A percentile compares a stretch with the other conserved stretches of the same genome.
Conservation (phyloP, 2,329 filamentous ascomycete species). For the Colletotrichum filicis region DNA sequence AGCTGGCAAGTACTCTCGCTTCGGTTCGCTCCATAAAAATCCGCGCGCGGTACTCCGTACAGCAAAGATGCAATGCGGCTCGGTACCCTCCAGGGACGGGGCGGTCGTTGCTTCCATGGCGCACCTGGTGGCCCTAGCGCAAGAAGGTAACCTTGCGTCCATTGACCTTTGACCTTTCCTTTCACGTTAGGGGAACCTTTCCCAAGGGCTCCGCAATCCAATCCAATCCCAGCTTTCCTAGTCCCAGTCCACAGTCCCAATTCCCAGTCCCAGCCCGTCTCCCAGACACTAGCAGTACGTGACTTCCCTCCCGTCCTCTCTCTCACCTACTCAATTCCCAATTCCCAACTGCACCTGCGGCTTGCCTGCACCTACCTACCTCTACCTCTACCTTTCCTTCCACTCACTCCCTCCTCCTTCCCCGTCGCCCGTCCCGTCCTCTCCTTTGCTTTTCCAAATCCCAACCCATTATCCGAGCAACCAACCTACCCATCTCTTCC, state of each 20-base stretch:
- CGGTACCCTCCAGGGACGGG: not conserved
- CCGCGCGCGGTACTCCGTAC: not conserved
- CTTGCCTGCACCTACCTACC: constrained; percentile 4
- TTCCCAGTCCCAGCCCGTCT: not conserved
- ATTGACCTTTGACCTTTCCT: constrained; percentile 27
- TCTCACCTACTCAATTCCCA: not conserved
- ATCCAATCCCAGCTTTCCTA: constrained; percentile 26
- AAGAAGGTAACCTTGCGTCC: constrained; percentile 28
- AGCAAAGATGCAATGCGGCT: not conserved
- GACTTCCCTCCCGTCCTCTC: not conserved
- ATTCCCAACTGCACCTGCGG: constrained; percentile 4
- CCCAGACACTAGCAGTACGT: not conserved
- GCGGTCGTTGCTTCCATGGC: constrained; percentile 25
- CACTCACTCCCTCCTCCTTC: constrained; percentile 13
- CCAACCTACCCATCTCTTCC: constrained; percentile 28
- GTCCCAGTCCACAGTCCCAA: not conserved
- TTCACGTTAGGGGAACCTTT: constrained; percentile 33
- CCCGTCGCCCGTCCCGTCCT: constrained; percentile 32
- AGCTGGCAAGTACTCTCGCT: constrained; percentile 11
- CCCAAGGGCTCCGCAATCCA: constrained; percentile 30
- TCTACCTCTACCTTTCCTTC: not conserved
- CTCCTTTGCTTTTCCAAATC: constrained; percentile 37
- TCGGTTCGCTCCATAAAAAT: constrained; percentile 6
- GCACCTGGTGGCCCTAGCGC: constrained; percentile 27
- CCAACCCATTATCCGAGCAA: constrained; percentile 34